These are phyloP conservation scores for Gymnopilus junonius DNA, from an alignment of 768 basidiomycete species.

Conservation along the genomic window DNA sequence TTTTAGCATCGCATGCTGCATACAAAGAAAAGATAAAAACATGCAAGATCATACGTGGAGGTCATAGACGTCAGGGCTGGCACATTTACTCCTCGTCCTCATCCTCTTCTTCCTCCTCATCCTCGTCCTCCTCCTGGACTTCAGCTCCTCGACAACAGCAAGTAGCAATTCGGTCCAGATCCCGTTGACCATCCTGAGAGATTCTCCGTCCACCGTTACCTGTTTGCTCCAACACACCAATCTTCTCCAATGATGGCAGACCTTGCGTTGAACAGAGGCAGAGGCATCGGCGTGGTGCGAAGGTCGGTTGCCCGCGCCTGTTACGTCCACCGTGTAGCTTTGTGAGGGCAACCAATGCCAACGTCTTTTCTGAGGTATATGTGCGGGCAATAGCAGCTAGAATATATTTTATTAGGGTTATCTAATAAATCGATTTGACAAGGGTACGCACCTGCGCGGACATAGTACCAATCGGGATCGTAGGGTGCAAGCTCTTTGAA, in stretches of 20 bases:
- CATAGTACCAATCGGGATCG: conserved; percentile 99
- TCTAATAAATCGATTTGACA: conserved; percentile 3
- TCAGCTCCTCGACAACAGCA: conserved; percentile 79
- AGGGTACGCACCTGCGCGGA: conserved; percentile 84
- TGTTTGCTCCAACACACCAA: conserved; percentile 94
- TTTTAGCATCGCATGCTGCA: conserved; percentile 47
- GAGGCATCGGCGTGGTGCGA: conserved; percentile 92
- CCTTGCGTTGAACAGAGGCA: conserved; percentile 88
- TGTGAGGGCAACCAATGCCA: conserved; percentile 88
- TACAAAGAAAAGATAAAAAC: conserved; percentile 40
- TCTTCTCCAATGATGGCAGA: conserved; percentile 99
- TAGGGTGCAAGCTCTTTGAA: conserved; percentile 99
- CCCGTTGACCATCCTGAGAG: conserved; percentile 95
- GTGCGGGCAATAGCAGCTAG: conserved; percentile 96
- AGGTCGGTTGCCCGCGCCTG: conserved; percentile 94
- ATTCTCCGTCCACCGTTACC: conserved; percentile 96
- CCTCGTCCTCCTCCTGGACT: conserved; percentile 77
- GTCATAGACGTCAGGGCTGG: conserved; percentile 10
- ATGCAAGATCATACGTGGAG: conserved; percentile 42
- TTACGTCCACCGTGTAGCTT: conserved; percentile 98
- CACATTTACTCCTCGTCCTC: conserved; percentile 56
- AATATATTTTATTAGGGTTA: conserved; percentile 5
- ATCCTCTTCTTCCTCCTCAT: conserved; percentile 69
- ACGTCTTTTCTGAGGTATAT: conserved; percentile 99
- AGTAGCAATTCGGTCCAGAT: conserved; percentile 94